phyloP scores from a whole-genome alignment of 441 rosid species.

The Erysimum cheiri region DNA sequence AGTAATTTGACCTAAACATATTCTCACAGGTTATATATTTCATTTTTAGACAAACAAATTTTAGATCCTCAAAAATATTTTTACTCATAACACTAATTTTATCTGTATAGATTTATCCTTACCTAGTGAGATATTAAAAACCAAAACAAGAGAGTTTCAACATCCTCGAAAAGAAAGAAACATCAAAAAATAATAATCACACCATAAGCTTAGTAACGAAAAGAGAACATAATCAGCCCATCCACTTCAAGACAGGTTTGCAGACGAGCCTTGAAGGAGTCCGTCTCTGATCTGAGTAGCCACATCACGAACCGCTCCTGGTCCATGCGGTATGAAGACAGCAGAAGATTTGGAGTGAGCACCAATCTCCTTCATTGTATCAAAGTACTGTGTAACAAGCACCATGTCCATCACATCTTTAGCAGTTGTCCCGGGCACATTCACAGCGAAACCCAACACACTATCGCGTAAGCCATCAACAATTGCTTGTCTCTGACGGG shows the following conservation, averaged over 20 bases:
- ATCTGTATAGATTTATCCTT: no score
- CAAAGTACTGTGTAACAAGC: conserved; percentile 61
- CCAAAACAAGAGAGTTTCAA: background rate
- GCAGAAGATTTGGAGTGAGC: conserved; percentile 63
- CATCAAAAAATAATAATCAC: conserved; percentile 25
- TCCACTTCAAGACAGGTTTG: conserved; percentile 18
- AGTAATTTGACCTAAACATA: no score
- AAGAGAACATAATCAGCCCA: background rate
- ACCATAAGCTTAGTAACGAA: conserved; percentile 10
- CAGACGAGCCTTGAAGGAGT: conserved; percentile 55
- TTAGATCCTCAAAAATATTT: no score
- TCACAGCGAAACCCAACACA: conserved; percentile 58
- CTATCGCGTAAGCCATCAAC: conserved; percentile 71
- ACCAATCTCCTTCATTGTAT: conserved; percentile 65
- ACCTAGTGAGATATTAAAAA: background rate
- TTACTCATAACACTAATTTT: no score
- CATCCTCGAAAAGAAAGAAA: background rate
- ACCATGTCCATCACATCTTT: conserved; percentile 76
- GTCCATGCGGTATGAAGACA: conserved; percentile 75
- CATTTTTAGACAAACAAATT: no score
- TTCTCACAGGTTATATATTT: no score
- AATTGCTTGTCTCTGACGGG: conserved; percentile 70
- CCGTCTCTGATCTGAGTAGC: conserved; percentile 68
- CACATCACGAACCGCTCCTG: conserved; percentile 69
- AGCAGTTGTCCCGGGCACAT: conserved; percentile 61